Conservation (phyloP, 257 asterid genomes). For the Salvia hispanica region DNA sequence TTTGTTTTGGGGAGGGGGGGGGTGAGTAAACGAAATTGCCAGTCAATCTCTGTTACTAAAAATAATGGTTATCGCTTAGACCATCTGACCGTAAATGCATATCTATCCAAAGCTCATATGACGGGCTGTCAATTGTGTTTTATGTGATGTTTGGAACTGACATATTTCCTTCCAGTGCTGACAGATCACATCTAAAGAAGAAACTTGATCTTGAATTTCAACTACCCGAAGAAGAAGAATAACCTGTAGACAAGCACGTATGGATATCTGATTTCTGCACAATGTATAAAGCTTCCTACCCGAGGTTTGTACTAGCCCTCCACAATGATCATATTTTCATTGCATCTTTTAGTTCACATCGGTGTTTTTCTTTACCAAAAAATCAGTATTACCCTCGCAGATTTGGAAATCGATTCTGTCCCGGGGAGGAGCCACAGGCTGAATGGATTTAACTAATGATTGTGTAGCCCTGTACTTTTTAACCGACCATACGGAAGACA, state of each 20-base stretch:
- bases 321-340: background rate
- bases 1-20: too few species aligned
- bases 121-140: background rate
- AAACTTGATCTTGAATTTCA: conserved; percentile 92
- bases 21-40: too few species aligned
- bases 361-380: background rate
- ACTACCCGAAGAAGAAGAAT: conserved; percentile 77
- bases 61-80: background rate
- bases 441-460: conserved; percentile 26
- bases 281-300: conserved; percentile 26
- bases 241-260: conserved; percentile 29
- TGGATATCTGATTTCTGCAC: conserved; percentile 24
- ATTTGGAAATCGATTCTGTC: conserved; percentile 25
- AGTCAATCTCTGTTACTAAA: background rate
- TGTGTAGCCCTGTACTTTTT: conserved; percentile 23
- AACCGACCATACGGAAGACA: conserved; percentile 15
- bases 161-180: conserved; percentile 64
- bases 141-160: conserved; percentile 7
- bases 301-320: conserved; percentile 35
- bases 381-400: conserved; percentile 20
- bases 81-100: background rate
- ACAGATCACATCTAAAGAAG: conserved; percentile 91
- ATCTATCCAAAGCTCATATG: background rate
- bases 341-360: background rate
- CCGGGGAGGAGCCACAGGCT: conserved; percentile 23